These are phyloP conservation scores for Arctium lappa DNA, from an alignment of 129 eudicot species.

Conservation along the genomic window DNA sequence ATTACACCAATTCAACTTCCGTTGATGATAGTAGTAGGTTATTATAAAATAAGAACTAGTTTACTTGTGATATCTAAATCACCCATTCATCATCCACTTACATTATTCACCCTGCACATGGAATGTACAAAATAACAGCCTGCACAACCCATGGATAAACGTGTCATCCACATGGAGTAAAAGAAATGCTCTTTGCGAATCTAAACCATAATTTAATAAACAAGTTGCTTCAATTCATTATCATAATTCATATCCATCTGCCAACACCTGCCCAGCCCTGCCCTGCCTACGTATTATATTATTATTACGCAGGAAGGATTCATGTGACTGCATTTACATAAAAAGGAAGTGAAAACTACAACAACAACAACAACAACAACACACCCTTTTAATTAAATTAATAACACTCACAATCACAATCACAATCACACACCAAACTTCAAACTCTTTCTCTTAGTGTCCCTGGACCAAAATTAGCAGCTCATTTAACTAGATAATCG, in stretches of 20 bases:
- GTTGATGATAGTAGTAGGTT: neutral
- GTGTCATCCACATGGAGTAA: conserved; percentile 7
- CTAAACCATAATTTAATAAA: conserved; percentile 5
- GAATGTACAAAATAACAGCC: conserved; percentile 6
- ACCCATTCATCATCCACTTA: neutral
- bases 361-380: conserved; percentile 5
- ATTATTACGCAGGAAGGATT: conserved; percentile 25
- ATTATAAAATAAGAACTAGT: too few species aligned
- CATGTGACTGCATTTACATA: conserved; percentile 36
- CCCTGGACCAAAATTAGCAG: conserved; percentile 24
- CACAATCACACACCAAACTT: conserved; percentile 24
- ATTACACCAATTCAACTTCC: too few species aligned
- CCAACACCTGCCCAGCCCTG: neutral
- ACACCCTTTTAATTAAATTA: conserved; percentile 21
- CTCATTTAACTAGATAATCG: conserved; percentile 9
- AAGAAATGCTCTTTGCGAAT: neutral
- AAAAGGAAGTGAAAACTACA: conserved; percentile 20
- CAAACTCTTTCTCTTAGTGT: neutral
- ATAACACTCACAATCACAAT: conserved; percentile 24
- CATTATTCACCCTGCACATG: conserved; percentile 33
- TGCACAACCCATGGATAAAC: conserved; percentile 24
- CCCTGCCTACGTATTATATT: neutral
- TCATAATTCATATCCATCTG: neutral
- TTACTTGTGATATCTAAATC: neutral
- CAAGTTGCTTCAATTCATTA: neutral